Evolutionary conservation across 129 eudicot species (phyloP).

Genomic region (Ambrosia trifida): DNA sequence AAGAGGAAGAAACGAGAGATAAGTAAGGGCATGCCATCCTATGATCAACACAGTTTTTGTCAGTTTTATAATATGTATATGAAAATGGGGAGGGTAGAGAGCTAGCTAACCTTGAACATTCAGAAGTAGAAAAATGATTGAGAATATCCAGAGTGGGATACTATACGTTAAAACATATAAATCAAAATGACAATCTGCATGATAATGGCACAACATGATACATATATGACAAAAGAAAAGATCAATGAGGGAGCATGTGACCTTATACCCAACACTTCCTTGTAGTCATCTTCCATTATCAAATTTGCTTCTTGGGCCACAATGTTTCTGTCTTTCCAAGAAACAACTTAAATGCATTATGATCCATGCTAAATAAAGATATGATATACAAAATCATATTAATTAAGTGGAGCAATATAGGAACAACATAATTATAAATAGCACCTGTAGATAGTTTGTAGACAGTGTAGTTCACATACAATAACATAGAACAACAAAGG

Average conservation of each 20-base stretch:
- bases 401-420: neutral
- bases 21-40: slow-evolving; percentile 75
- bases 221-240: too few relatives aligned
- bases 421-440: too few relatives aligned
- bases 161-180: slow-evolving; percentile 20
- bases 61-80: too few relatives aligned
- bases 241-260: neutral
- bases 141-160: slow-evolving; percentile 63
- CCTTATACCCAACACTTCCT: slow-evolving; percentile 74
- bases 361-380: too few relatives aligned
- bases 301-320: slow-evolving; percentile 62
- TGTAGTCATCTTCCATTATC: slow-evolving; percentile 80
- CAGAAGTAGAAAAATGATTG: slow-evolving; percentile 51
- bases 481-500: too few relatives aligned
- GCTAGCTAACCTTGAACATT: slow-evolving; percentile 48
- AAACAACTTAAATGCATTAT: too few relatives aligned
- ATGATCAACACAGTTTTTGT: neutral
- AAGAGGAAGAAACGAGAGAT: slow-evolving; percentile 61
- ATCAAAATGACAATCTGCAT: slow-evolving; percentile 6
- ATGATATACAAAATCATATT: neutral
- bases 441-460: too few relatives aligned
- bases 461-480: too few relatives aligned
- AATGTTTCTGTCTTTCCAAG: slow-evolving; percentile 51
- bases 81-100: neutral
- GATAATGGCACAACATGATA: neutral